Base-by-base conservation (phyloP, 2,329 filamentous ascomycete genomes). In the Monosporascus sp. region DNA sequence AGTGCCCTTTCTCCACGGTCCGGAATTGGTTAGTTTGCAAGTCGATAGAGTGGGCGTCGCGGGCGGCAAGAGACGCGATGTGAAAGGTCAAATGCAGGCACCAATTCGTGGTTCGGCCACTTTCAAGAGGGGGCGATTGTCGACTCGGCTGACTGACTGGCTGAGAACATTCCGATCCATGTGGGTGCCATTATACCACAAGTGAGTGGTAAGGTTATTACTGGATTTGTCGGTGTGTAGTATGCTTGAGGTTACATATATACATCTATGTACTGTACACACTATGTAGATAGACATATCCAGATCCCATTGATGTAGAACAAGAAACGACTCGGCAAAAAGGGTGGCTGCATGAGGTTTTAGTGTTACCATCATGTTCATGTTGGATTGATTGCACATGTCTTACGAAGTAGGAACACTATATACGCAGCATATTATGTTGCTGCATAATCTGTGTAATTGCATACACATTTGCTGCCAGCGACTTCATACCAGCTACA, bases 1-100 rank as follows among this genome's bases (percentile, higher is more conserved):
- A 31, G 27, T 31, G 27, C 27, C 27, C 3, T 7, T 20, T 43
- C 40, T 43, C 40, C 40, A 43, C 40, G 19, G 14, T 43, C 40
- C 40, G 62, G 60, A 60, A 64, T 59, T 57, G 58, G 61, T 52
- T 53, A 49, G 53, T 56, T 53, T 48, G 52, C 57, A 55, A 59
- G 55, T 56, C 53, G 45, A 59, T 59, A 60, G 54, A 58, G 57
- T 64, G 57, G 60, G 61, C 52, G 56, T 57, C 57, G 56, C 58
- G 66, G 69, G 72, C 73, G 74, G 72, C 68, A 74, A 73, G 66
- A 73, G 69, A 54, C 63, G 70, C 59, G 55, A 66, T 70, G 60
- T 74, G 67, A 76, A 73, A 74, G 73, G 73, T 66, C 65, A 64
- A 61, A 54, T 56, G 53, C 59, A 64, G 61, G 65, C 64, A 65